Evolutionary conservation across 257 asterid genomes (phyloP), one percentile per base, ranked within the genome.

Genomic region (Eustoma russellianum): DNA sequence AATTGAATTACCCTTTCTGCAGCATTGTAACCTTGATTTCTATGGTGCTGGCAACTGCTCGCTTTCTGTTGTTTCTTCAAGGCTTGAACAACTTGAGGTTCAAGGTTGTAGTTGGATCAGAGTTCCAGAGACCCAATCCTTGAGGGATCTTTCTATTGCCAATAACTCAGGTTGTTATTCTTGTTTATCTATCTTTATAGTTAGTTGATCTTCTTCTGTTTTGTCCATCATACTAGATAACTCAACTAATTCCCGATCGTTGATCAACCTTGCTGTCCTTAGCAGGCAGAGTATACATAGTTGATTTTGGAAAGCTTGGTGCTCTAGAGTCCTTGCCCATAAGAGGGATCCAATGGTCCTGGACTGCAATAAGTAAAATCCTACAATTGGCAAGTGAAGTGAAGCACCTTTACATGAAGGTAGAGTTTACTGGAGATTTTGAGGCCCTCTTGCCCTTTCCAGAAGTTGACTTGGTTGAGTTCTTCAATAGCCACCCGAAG

Each of bases 271-370:
- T 9, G 19, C 41, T 1, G 41, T 33, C 48, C 24, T 48, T 52
- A 11, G 12, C 52, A 92, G 99, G 99, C 53, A 74, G 94, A 40
- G 88, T 92, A 50, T 70, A 68, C 17, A 53, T 61, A 68, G 81
- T 85, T 57, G 92, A 84, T 67, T 77, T 83, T 33, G 96, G 96
- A n/a, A 91, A 77, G 52, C 95, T 83, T 14, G 76, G 55, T 65
- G 91, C 87, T 7, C 76, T 86, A 33, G 96, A 91, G 64, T 66
- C 83, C 5, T 63, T 91, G 64, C 62, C 85, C 33, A 81, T 92
- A 52, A 78, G 91, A 70, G 99, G 99, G 51, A 79, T 92, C 14
- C 94, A 88, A 61, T 92, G 97, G 99, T 67, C 91, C 64, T 92
- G 99, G 99, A 77, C 70, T 70, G 96, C 94, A 16, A 62, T 88